Conservation (phyloP, 2,329 filamentous ascomycete species). For the Gnomoniopsis sp. region DNA sequence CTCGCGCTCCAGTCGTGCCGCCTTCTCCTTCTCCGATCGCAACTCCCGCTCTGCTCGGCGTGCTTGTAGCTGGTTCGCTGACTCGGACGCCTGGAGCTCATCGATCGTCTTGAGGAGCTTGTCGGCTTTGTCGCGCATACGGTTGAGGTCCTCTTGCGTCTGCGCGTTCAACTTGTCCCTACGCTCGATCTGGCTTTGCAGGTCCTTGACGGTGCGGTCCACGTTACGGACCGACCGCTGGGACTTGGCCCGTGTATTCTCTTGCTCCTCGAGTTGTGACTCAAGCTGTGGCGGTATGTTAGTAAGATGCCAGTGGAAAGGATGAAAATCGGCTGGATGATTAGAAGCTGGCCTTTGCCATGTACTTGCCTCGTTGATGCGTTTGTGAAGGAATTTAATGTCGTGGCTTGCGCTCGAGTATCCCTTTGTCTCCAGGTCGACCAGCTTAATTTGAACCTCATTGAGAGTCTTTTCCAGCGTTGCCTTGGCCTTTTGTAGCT, state of each 20-base stretch:
- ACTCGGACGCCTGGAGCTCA: constrained; percentile 86
- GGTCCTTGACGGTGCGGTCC: constrained; percentile 88
- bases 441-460: constrained; percentile 82
- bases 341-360: neutral
- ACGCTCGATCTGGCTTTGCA: constrained; percentile 87
- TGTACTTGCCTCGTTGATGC: constrained; percentile 82
- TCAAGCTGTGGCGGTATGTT: constrained; percentile 63
- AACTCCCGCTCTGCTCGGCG: constrained; percentile 88
- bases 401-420: constrained; percentile 94
- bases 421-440: constrained; percentile 95
- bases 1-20: constrained; percentile 78
- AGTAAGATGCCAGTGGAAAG: constrained; percentile 23
- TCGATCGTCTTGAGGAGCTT: constrained; percentile 89
- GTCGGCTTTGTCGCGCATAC: constrained; percentile 86
- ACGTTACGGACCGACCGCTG: constrained; percentile 88
- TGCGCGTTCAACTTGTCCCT: constrained; percentile 84
- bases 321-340: constrained; percentile 7
- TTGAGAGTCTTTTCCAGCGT: constrained; percentile 84
- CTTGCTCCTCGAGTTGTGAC: constrained; percentile 77
- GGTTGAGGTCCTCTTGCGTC: constrained; percentile 76
- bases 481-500: constrained; percentile 87
- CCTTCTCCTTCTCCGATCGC: constrained; percentile 82
- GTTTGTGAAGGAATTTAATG: constrained; percentile 89
- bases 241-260: constrained; percentile 73
- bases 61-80: constrained; percentile 72